Percentiles rank a stretch among this genome's conserved stretches.
These are phyloP conservation scores for Blastocystis sp. DNA, from an alignment of 352 stramenopile species.

Conservation along the genomic window DNA sequence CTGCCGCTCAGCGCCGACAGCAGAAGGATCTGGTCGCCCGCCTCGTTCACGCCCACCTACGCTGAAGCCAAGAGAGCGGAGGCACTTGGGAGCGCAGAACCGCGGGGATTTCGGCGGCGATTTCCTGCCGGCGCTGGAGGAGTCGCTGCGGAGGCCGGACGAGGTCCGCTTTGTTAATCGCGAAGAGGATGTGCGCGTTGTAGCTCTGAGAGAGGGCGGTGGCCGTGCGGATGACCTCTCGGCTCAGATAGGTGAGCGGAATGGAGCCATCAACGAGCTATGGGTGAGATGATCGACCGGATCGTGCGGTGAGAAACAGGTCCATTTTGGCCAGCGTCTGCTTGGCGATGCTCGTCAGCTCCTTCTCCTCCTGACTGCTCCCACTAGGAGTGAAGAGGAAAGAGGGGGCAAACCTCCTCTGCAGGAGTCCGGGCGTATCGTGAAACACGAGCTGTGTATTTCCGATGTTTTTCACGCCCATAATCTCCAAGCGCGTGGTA, in stretches of 20 bases:
- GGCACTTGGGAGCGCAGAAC: neutral
- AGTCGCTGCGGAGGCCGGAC: neutral
- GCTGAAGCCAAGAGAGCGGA: neutral
- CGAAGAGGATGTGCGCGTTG: constrained; percentile 22
- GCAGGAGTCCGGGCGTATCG: constrained; percentile 55
- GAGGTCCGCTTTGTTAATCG: constrained; percentile 36
- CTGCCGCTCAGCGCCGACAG: constrained; percentile 24
- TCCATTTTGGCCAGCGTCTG: constrained; percentile 19
- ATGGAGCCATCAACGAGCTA: constrained; percentile 57
- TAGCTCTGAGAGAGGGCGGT: constrained; percentile 14
- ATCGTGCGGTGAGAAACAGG: constrained; percentile 31
- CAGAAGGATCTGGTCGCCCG: neutral
- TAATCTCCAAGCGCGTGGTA: constrained; percentile 38
- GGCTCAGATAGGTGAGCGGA: constrained; percentile 58
- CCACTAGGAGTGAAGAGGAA: constrained; percentile 1
- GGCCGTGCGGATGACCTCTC: constrained; percentile 47
- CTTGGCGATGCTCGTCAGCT: constrained; percentile 36
- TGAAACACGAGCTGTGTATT: constrained; percentile 49
- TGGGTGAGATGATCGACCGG: neutral
- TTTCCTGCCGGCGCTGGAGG: constrained; percentile 18
- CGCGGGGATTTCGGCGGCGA: constrained; percentile 23
- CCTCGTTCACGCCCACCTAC: neutral
- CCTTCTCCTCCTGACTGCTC: constrained; percentile 62
- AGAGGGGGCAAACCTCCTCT: constrained; percentile 28
- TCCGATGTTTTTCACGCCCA: constrained; percentile 54